Evolutionary conservation across 495 filamentous ascomycete species (phyloP).

Genomic region (Mytilinidion resinicola): DNA sequence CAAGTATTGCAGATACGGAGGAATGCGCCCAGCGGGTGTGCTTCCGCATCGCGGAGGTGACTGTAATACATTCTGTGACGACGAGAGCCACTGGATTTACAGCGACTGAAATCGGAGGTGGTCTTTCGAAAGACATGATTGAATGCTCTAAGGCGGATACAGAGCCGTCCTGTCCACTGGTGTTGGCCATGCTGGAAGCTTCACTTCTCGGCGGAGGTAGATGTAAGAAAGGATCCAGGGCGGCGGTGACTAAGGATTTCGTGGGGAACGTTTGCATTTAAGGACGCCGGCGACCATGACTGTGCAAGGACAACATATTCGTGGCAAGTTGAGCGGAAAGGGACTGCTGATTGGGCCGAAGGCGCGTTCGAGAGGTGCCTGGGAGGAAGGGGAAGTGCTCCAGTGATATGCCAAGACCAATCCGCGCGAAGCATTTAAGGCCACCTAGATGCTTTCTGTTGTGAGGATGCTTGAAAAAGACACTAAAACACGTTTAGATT

Average conservation of each 20-base stretch:
- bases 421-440: not conserved
- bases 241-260: not conserved
- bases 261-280: not conserved
- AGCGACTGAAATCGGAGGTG: constrained; percentile 57
- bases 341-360: not conserved
- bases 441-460: not conserved
- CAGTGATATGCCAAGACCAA: not conserved
- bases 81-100: constrained; percentile 92
- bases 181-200: constrained; percentile 9
- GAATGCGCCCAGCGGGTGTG: constrained; percentile 94
- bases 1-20: constrained; percentile 91
- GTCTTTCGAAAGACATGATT: constrained; percentile 1
- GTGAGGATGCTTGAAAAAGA: not conserved
- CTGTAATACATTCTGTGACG: constrained; percentile 97
- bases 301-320: not conserved
- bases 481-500: not conserved
- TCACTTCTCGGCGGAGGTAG: too few species aligned
- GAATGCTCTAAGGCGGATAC: constrained; percentile 10
- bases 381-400: not conserved
- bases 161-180: constrained; percentile 1
- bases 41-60: constrained; percentile 97
- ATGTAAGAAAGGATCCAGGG: too few species aligned
- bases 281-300: not conserved
- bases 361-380: not conserved
- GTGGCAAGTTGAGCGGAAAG: not conserved